Evolutionary conservation across 306 rosid genomes (phyloP), one percentile per base, ranked within the genome.

Genomic region (Malus orientalis): DNA sequence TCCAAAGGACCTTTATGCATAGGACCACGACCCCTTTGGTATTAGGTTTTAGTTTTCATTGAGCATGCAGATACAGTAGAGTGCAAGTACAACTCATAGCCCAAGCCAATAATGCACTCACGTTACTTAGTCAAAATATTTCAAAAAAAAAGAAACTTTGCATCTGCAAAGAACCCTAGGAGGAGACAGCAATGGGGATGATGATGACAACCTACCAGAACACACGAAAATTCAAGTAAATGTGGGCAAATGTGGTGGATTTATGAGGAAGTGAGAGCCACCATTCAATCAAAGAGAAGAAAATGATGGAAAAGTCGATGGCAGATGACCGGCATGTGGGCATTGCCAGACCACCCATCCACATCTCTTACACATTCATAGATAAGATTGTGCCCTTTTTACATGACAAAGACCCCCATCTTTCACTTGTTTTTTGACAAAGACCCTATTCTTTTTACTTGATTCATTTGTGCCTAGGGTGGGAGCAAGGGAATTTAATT

Each of bases 401-500:
- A 29, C 80, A 74, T 38, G 85, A 87, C 91, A 84, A 55, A 47
- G 88, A 82, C 77, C 82, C 82, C 76, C 85, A 70, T 75, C 20
- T 68, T 38, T 36, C 27, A 51, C 27, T 47, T 32, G 20, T 62
- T 25, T 53, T 79, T 38, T 38, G 42, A 38, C 42, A 38, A 51
- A 38, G 66, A 20, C 60, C 72, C 77, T 44, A 38, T 57, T 27
- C 60, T 74, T 15, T 73, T 44, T 44, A 53, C 51, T 40, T 51
- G 55, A 51, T 16, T 51, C 8, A 47, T 61, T 67, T 59, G 33
- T 25, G 38, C 82, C 69, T 19, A 11, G 19, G 13, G 22, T 33
- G 76, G 70, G 83, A 74, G 69, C 74, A 63, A 3, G 44, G 72
- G 62, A 29, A 29, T 75, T 61, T 58, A 58, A 58, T 16, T n/a